Evolutionary conservation across 176 grass and related monocot genomes (phyloP), one percentile per base, ranked within the genome.

Genomic region (Juncus inflexus): DNA sequence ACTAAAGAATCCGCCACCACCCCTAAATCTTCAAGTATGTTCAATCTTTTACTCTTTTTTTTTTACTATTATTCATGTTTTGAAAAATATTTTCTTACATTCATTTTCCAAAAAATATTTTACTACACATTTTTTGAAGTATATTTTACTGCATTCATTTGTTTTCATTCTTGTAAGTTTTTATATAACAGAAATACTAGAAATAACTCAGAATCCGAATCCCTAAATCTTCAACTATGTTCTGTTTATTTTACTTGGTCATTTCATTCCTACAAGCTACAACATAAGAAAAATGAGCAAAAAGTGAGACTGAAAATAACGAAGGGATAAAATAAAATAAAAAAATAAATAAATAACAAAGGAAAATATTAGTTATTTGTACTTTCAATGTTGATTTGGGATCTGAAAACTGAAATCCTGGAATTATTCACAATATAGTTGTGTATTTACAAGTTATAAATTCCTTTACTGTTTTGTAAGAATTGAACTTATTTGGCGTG

Each of bases 21-120:
- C 55, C 76, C 69, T 55, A 87, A 76, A 82, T 83, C 87, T 75
- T 58, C 87, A 80, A 54, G 91, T 96, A 87, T 77, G 81, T 55
- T 68, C 8, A 41, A 74, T 41, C 54, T 3, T 3, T 37, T 5
- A 38, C 16, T 47, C 43, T 47, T 47, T 47, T 47, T 45, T 47
- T 47, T 47, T 9, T 47, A 47, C 43, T 47, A 6, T 45, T 41
- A 71, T 2, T 59, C 40, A 55, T 40, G 7, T 69, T 14, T n/a
- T 38, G 40, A 40, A 40, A 55, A 37, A 14, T 55, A 62, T 12
- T 6, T 8, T 51, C 54, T 71, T 6, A 47, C 5, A 58, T 58
- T 58, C 11, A 13, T 28, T 52, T 67, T 16, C 11, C 39, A 0
- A 3, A 40, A 60, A 16, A 73, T 61, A 10, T 40, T 35, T 50